A percentile compares a stretch with the other conserved stretches of the same genome.
These are phyloP conservation scores for Phoma sp. DNA, from an alignment of 2,329 filamentous ascomycete genomes.

Conservation along the genomic window DNA sequence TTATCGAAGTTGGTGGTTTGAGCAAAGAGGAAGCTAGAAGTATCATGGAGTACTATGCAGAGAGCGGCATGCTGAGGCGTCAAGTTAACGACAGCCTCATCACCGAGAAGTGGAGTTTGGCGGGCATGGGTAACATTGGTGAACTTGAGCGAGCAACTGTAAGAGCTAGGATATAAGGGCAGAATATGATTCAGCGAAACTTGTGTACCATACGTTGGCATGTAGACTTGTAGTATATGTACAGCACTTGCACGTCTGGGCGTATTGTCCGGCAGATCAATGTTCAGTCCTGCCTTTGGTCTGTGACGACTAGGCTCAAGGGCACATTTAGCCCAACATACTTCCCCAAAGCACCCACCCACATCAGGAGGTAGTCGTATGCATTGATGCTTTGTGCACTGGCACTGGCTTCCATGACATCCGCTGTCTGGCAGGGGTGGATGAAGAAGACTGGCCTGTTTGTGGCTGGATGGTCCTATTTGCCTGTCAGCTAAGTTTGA, in stretches of 20 bases:
- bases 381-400: slow-evolving; percentile 45
- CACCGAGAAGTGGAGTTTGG: slow-evolving; percentile 81
- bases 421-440: slow-evolving; percentile 87
- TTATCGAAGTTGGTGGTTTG: slow-evolving; percentile 68
- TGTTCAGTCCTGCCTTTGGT: background rate
- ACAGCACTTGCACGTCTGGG: slow-evolving; percentile 17
- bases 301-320: slow-evolving; percentile 60
- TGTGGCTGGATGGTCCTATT: slow-evolving; percentile 80
- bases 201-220: slow-evolving; percentile 25
- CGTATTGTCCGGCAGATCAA: background rate
- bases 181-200: background rate
- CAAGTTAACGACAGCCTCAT: slow-evolving; percentile 74
- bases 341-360: slow-evolving; percentile 86
- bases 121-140: slow-evolving; percentile 80
- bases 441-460: slow-evolving; percentile 84
- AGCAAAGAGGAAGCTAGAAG: slow-evolving; percentile 75
- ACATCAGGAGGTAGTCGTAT: slow-evolving; percentile 79
- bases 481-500: background rate
- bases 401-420: slow-evolving; percentile 70
- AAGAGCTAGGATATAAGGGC: slow-evolving; percentile 35
- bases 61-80: slow-evolving; percentile 77
- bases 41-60: slow-evolving; percentile 92
- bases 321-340: slow-evolving; percentile 81
- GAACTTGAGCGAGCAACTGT: slow-evolving; percentile 77
- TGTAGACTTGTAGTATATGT: slow-evolving; percentile 29